Evolutionary conservation across 768 basidiomycete genomes (phyloP).

Genomic region (Mycena galericulata): DNA sequence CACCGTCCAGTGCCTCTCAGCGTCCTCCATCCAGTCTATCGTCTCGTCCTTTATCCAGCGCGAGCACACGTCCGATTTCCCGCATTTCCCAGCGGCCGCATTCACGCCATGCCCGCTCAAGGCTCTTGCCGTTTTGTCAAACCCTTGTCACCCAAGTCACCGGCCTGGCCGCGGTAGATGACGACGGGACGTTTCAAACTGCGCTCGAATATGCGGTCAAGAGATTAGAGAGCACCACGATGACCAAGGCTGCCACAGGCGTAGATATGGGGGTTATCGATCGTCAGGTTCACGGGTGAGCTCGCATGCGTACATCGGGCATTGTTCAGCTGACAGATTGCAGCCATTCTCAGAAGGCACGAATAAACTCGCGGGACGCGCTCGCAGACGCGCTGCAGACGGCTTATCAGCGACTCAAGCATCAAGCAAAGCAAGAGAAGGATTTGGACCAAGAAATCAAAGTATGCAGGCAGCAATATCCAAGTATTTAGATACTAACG

Average conservation of each 20-base stretch:
- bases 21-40: constrained; percentile 60
- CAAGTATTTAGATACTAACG: not conserved
- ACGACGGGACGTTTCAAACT: constrained; percentile 54
- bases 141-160: constrained; percentile 66
- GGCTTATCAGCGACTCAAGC: constrained; percentile 64
- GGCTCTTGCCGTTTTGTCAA: constrained; percentile 67
- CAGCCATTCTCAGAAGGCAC: constrained; percentile 76
- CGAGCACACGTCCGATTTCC: constrained; percentile 53
- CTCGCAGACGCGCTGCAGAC: constrained; percentile 71
- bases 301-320: constrained; percentile 17
- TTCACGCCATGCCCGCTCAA: constrained; percentile 68
- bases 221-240: constrained; percentile 66
- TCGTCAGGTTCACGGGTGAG: constrained; percentile 70
- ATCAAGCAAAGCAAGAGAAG: constrained; percentile 57
- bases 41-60: constrained; percentile 51
- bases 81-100: constrained; percentile 56
- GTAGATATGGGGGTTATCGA: constrained; percentile 68
- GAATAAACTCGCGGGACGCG: constrained; percentile 71
- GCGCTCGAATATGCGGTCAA: constrained; percentile 69
- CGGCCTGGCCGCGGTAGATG: constrained; percentile 60
- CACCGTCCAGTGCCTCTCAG: constrained; percentile 51
- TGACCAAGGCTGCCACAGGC: constrained; percentile 67
- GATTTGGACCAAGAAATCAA: constrained; percentile 79
- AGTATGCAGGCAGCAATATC: constrained; percentile 45
- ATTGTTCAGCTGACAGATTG: constrained; percentile 21